phyloP scores from a whole-genome alignment of 2,329 filamentous ascomycete species.

The Didymella sp. region DNA sequence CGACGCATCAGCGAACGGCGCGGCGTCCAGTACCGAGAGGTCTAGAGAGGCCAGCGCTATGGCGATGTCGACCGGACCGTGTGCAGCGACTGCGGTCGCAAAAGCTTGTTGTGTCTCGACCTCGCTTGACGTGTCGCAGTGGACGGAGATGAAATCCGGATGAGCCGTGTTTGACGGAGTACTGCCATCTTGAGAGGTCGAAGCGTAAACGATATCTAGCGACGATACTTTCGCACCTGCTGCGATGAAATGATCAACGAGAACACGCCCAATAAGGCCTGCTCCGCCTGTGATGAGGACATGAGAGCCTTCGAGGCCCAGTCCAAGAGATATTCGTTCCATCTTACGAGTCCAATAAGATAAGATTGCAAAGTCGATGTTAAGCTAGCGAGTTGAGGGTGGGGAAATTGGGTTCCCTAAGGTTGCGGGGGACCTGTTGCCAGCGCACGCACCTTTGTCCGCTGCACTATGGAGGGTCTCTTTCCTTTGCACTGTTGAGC shows the following conservation, averaged over 20 bases:
- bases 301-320: slow-evolving; percentile 49
- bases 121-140: slow-evolving; percentile 49
- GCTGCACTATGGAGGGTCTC: neutral
- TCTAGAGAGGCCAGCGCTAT: slow-evolving; percentile 56
- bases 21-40: slow-evolving; percentile 51
- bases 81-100: slow-evolving; percentile 38
- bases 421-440: slow-evolving; percentile 7
- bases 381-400: slow-evolving; percentile 2
- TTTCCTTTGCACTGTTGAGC: neutral
- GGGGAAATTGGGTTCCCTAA: slow-evolving; percentile 13
- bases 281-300: slow-evolving; percentile 54
- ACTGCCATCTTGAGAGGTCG: neutral
- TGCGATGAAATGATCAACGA: slow-evolving; percentile 52
- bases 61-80: slow-evolving; percentile 51
- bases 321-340: slow-evolving; percentile 29
- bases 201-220: slow-evolving; percentile 39
- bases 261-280: slow-evolving; percentile 51
- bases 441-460: slow-evolving; percentile 3
- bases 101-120: slow-evolving; percentile 46
- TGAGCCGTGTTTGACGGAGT: slow-evolving; percentile 6
- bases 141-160: slow-evolving; percentile 20
- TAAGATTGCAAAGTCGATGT: neutral
- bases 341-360: slow-evolving; percentile 4
- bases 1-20: slow-evolving; percentile 51
- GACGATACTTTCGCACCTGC: slow-evolving; percentile 54